These are phyloP conservation scores for Cinchona pubescens DNA, from an alignment of 257 asterid species.

Conservation along the genomic window DNA sequence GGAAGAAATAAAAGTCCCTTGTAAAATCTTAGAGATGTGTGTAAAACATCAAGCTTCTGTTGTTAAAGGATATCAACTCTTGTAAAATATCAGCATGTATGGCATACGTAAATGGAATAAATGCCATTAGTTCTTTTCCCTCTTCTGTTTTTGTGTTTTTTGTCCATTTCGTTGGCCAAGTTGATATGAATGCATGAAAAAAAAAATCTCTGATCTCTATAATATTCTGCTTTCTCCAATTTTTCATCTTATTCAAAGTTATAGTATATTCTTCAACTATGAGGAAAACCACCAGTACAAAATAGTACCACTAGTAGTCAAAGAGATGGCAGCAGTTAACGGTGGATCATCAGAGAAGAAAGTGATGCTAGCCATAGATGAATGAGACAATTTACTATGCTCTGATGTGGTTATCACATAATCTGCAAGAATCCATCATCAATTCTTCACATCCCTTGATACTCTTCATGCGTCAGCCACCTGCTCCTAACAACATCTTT, in stretches of 20 bases:
- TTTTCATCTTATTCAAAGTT: neutral
- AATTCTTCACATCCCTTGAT: conserved; percentile 32
- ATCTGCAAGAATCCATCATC: conserved; percentile 31
- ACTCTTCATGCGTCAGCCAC: conserved; percentile 49
- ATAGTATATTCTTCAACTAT: neutral
- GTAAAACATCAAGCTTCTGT: neutral
- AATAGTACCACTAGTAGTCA: neutral
- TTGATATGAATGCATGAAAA: neutral
- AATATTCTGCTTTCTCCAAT: neutral
- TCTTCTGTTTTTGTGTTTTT: neutral
- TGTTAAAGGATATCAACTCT: neutral
- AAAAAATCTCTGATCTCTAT: neutral
- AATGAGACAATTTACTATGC: conserved; percentile 54
- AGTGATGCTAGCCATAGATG: conserved; percentile 74
- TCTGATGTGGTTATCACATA: conserved; percentile 47
- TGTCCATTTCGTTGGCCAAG: neutral
- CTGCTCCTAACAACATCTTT: conserved; percentile 3
- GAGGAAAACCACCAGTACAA: neutral
- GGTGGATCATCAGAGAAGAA: conserved; percentile 18
- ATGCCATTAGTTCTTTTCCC: neutral
- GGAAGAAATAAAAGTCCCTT: neutral
- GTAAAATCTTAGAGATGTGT: neutral
- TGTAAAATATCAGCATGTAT: neutral
- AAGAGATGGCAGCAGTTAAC: neutral
- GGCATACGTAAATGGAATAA: conserved; percentile 11